phyloP scores from a whole-genome alignment of 495 filamentous ascomycete genomes.

The Penicillium samsonianum region DNA sequence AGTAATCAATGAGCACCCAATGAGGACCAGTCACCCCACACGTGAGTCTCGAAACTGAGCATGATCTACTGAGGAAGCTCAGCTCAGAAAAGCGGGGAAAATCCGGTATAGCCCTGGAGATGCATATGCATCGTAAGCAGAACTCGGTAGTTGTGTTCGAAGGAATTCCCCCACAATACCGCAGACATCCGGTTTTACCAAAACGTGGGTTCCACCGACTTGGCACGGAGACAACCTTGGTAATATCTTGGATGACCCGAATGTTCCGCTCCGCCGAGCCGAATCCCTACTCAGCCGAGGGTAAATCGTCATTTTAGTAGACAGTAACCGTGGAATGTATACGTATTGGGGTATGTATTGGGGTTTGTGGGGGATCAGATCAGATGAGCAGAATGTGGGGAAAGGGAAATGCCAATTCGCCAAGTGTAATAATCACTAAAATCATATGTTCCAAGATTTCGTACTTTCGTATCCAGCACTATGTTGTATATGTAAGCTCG shows the following conservation, averaged over 20 bases:
- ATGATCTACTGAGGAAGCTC: too few relatives aligned
- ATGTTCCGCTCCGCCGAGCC: slow-evolving; percentile 31
- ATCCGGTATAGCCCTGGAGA: too few relatives aligned
- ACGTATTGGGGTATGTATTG: neutral
- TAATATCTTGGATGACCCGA: too few relatives aligned
- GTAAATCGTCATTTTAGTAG: neutral
- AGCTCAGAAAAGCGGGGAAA: too few relatives aligned
- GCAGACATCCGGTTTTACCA: neutral
- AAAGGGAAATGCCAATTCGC: neutral
- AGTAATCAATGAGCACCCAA: too few relatives aligned
- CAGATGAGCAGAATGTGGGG: slow-evolving; percentile 9
- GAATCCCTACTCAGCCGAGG: slow-evolving; percentile 12
- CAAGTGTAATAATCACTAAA: neutral
- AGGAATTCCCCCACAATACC: neutral
- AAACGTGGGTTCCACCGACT: slow-evolving; percentile 6
- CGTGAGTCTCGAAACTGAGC: too few relatives aligned
- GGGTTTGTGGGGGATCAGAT: slow-evolving; percentile 3
- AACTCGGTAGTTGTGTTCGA: neutral
- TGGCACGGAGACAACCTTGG: neutral
- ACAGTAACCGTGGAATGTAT: neutral
- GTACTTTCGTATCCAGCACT: neutral
- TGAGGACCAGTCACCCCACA: too few relatives aligned
- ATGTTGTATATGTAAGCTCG: neutral
- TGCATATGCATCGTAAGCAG: neutral
- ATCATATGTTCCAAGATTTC: neutral